phyloP scores from a whole-genome alignment of 148 eudicot species.

The Rhododendron williamsianum region DNA sequence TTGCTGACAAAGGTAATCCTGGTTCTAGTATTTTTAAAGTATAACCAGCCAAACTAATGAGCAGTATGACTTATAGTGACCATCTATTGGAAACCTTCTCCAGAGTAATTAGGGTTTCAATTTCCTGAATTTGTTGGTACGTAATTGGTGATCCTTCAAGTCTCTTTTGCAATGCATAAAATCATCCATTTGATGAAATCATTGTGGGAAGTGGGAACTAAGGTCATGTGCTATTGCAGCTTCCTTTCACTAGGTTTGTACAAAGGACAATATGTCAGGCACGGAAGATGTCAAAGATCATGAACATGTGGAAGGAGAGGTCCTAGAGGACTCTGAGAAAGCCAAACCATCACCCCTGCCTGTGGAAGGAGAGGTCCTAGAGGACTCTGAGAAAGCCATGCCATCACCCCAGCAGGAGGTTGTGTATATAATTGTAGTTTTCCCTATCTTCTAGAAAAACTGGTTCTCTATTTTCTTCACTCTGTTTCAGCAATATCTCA shows the following conservation, averaged over 20 bases:
- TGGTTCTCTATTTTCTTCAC: not conserved
- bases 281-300: conserved; percentile 40
- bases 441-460: not conserved
- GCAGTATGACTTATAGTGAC: not conserved
- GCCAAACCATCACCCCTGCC: conserved; percentile 8
- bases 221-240: conserved; percentile 20
- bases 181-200: not conserved
- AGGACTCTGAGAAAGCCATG: conserved; percentile 38
- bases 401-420: conserved; percentile 64
- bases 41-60: not conserved
- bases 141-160: not conserved
- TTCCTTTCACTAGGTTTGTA: conserved; percentile 3
- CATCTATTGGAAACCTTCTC: not conserved
- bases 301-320: conserved; percentile 21
- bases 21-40: not conserved
- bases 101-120: not conserved
- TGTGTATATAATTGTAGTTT: conserved; percentile 13
- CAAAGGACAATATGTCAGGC: conserved; percentile 40
- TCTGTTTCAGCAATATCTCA: not conserved
- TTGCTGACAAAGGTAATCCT: not conserved
- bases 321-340: conserved; percentile 40
- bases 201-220: not conserved
- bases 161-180: not conserved
- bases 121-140: not conserved
- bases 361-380: conserved; percentile 28